Evolutionary conservation across 495 filamentous ascomycete genomes (phyloP).

Genomic region (Penicillium alfredii): DNA sequence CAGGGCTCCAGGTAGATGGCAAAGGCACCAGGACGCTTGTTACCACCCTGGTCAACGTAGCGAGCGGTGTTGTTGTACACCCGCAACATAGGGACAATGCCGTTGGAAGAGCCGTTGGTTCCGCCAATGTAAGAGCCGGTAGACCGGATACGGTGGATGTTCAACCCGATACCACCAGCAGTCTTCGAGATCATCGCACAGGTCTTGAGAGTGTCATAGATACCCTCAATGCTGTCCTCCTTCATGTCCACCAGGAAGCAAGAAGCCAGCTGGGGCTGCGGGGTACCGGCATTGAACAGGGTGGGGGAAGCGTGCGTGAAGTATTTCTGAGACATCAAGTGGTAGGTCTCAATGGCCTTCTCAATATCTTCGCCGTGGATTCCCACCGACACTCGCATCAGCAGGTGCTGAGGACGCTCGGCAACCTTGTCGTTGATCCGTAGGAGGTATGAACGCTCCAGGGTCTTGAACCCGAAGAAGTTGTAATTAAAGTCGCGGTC

Average conservation of each 20-base stretch:
- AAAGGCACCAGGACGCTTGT: slow-evolving; percentile 98
- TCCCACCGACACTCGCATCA: slow-evolving; percentile 97
- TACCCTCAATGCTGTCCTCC: slow-evolving; percentile 97
- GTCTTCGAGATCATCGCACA: slow-evolving; percentile 99
- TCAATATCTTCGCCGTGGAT: slow-evolving; percentile 94
- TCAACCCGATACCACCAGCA: slow-evolving; percentile 93
- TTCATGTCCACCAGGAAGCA: slow-evolving; percentile 99
- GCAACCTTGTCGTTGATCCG: slow-evolving; percentile 89
- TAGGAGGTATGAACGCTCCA: slow-evolving; percentile 94
- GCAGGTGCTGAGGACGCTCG: slow-evolving; percentile 96
- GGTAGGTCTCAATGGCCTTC: slow-evolving; percentile 92
- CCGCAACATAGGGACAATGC: slow-evolving; percentile 93
- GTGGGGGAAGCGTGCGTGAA: slow-evolving; percentile 98
- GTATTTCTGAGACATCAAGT: slow-evolving; percentile 94
- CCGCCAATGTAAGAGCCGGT: slow-evolving; percentile 96
- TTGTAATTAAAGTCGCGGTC: slow-evolving; percentile 99
- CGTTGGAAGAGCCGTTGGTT: slow-evolving; percentile 96
- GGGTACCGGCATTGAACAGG: slow-evolving; percentile 95
- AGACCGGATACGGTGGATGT: slow-evolving; percentile 91
- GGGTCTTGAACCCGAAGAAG: slow-evolving; percentile 99
- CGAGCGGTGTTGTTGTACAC: slow-evolving; percentile 99
- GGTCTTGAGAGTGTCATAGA: slow-evolving; percentile 98
- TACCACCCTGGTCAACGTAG: slow-evolving; percentile 98
- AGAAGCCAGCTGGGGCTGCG: slow-evolving; percentile 85
- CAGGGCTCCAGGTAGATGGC: slow-evolving; percentile 99